These are phyloP conservation scores for Thecamonas trahens DNA, from an alignment of 78 protist genomes.

Conservation along the genomic window DNA sequence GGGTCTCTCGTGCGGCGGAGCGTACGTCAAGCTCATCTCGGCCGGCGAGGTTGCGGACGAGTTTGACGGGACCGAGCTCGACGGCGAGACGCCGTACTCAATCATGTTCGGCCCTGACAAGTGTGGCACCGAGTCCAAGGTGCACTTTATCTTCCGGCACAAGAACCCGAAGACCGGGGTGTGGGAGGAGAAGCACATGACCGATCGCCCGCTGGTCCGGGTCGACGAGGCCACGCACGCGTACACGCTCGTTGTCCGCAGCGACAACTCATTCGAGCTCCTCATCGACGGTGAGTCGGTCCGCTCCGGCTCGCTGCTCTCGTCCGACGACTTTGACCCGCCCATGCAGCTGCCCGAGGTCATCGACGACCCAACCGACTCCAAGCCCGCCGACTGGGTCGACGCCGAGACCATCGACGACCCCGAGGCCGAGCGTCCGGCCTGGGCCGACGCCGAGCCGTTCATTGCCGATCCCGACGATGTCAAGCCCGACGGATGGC, in stretches of 20 bases:
- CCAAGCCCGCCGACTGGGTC: slow-evolving; percentile 95
- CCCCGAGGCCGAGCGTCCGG: slow-evolving; percentile 66
- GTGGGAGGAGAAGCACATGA: slow-evolving; percentile 63
- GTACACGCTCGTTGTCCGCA: slow-evolving; percentile 91
- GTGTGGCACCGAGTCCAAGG: slow-evolving; percentile 72
- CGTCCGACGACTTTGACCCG: slow-evolving; percentile 77
- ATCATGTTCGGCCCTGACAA: slow-evolving; percentile 96
- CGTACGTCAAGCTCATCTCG: slow-evolving; percentile 91
- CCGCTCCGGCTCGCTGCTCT: slow-evolving; percentile 75
- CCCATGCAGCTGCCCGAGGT: slow-evolving; percentile 45
- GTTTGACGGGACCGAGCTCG: slow-evolving; percentile 50
- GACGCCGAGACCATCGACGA: slow-evolving; percentile 81
- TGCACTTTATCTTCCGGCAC: slow-evolving; percentile 86
- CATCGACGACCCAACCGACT: slow-evolving; percentile 83
- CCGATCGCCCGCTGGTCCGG: slow-evolving; percentile 18
- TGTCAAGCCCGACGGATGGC: slow-evolving; percentile 83
- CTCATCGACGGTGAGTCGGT: slow-evolving; percentile 72
- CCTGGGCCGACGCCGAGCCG: slow-evolving; percentile 39
- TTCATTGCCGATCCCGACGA: slow-evolving; percentile 62
- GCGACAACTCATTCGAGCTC: slow-evolving; percentile 91
- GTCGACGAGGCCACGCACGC: slow-evolving; percentile 90
- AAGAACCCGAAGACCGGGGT: slow-evolving; percentile 74
- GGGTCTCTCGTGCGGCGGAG: slow-evolving; percentile 87
- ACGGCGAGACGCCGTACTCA: slow-evolving; percentile 77
- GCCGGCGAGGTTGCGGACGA: slow-evolving; percentile 6